Evolutionary conservation across 345 rosid genomes (phyloP).

Genomic region (Pugionium dolabratum): DNA sequence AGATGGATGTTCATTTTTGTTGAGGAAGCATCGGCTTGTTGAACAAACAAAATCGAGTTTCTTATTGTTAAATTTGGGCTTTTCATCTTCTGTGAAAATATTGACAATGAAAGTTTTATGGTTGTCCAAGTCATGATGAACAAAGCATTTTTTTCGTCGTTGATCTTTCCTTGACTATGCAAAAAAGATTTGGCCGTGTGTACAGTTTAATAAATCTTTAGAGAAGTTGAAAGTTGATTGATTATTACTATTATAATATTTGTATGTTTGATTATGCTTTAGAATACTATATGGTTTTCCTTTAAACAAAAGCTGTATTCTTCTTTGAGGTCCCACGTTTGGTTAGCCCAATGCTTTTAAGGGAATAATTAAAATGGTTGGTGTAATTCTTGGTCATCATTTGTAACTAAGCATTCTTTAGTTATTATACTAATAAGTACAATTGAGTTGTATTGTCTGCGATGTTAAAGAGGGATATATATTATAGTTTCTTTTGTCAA

Average conservation of each 20-base stretch:
- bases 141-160: conserved; percentile 29
- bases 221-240: conserved; percentile 4
- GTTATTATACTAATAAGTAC: conserved; percentile 15
- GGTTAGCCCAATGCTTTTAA: conserved; percentile 33
- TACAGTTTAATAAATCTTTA: conserved; percentile 20
- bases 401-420: conserved; percentile 33
- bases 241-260: conserved; percentile 12
- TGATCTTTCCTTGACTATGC: conserved; percentile 36
- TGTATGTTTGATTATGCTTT: conserved; percentile 22
- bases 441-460: conserved; percentile 26
- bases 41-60: conserved; percentile 8
- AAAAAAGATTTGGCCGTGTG: conserved; percentile 37
- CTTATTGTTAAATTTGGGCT: conserved; percentile 1
- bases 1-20: conserved; percentile 37
- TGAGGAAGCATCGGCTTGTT: conserved; percentile 21
- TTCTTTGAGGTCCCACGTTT: conserved; percentile 39
- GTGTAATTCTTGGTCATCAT: conserved; percentile 42
- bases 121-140: conserved; percentile 36
- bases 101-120: conserved; percentile 17
- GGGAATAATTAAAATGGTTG: conserved; percentile 39
- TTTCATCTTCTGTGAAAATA: not conserved
- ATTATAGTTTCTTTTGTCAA: conserved; percentile 15
- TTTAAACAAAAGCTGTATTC: conserved; percentile 32
- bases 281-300: conserved; percentile 26
- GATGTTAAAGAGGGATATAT: not conserved